phyloP scores from a whole-genome alignment of 176 grass and related monocot species.

The Rhynchospora tenuis region DNA sequence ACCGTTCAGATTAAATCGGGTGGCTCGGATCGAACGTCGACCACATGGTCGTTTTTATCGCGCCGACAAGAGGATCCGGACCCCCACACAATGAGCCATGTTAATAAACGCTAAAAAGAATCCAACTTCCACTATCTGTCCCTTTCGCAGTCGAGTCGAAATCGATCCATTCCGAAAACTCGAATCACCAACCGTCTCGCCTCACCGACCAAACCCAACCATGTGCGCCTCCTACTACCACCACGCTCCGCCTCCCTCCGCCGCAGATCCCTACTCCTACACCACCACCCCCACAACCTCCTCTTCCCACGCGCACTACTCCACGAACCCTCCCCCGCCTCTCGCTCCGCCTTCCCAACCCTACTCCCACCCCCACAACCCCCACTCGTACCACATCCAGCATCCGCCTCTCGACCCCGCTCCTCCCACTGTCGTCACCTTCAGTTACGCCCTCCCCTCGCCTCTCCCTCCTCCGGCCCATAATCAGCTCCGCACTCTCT shows the following conservation, averaged over 20 bases:
- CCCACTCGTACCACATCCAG: conserved; percentile 6
- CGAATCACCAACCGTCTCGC: neutral
- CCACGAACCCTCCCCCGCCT: conserved; percentile 15
- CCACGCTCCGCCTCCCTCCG: conserved; percentile 35
- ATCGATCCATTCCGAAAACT: neutral
- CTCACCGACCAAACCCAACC: conserved; percentile 47
- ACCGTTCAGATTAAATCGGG: no score
- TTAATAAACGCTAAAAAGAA: neutral
- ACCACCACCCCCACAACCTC: conserved; percentile 35
- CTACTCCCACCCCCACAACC: conserved; percentile 5
- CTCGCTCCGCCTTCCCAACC: conserved; percentile 13
- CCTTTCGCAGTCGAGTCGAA: neutral
- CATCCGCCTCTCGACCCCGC: conserved; percentile 16
- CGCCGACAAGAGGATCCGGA: no score
- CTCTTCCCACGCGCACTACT: conserved; percentile 36
- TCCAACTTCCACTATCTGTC: neutral
- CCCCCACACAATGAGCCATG: no score
- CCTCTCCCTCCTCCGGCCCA: conserved; percentile 10
- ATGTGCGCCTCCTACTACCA: conserved; percentile 27
- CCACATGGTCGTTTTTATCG: no score
- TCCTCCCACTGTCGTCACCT: conserved; percentile 27
- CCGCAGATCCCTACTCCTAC: conserved; percentile 31
- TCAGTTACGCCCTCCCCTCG: conserved; percentile 32
- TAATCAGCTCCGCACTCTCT: conserved; percentile 84
- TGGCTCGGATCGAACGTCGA: no score